These are phyloP conservation scores for Fusarium circinatum DNA, from an alignment of 2,329 filamentous ascomycete genomes.

Conservation along the genomic window DNA sequence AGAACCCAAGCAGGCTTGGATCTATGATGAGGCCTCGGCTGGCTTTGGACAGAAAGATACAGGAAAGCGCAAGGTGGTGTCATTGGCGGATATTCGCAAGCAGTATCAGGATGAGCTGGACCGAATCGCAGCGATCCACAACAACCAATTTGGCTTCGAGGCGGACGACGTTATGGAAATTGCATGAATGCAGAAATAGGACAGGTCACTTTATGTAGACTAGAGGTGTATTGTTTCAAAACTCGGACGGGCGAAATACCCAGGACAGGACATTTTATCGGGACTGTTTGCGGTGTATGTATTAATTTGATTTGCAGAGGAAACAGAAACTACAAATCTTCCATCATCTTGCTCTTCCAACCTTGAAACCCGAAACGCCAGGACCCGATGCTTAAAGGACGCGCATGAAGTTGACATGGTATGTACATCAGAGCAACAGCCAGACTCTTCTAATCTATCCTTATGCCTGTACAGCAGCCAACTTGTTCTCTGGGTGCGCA, in stretches of 20 bases:
- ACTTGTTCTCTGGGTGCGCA: slow-evolving; percentile 57
- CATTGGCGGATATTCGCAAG: slow-evolving; percentile 84
- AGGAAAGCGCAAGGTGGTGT: slow-evolving; percentile 79
- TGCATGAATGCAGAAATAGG: slow-evolving; percentile 45
- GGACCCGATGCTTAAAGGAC: slow-evolving; percentile 53
- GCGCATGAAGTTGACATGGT: slow-evolving; percentile 42
- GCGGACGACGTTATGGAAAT: slow-evolving; percentile 66
- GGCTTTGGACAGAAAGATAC: slow-evolving; percentile 36
- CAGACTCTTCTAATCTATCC: slow-evolving; percentile 5
- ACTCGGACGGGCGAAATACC: slow-evolving; percentile 46
- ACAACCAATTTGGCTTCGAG: slow-evolving; percentile 85
- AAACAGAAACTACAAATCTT: slow-evolving; percentile 38
- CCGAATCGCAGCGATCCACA: slow-evolving; percentile 85
- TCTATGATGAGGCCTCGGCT: slow-evolving; percentile 59
- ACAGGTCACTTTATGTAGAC: slow-evolving; percentile 35
- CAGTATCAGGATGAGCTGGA: slow-evolving; percentile 93
- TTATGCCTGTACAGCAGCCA: slow-evolving; percentile 50
- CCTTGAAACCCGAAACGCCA: slow-evolving; percentile 51
- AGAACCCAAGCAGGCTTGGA: slow-evolving; percentile 81
- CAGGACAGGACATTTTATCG: slow-evolving; percentile 45
- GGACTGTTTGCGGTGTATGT: slow-evolving; percentile 42
- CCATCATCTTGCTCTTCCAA: slow-evolving; percentile 38
- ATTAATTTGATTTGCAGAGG: slow-evolving; percentile 38
- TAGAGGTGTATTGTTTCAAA: slow-evolving; percentile 40
- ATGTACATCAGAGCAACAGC: slow-evolving; percentile 31